Evolutionary conservation across 1,139 yeast genomes (phyloP).

Genomic region (Blastobotrys capitulatus): DNA sequence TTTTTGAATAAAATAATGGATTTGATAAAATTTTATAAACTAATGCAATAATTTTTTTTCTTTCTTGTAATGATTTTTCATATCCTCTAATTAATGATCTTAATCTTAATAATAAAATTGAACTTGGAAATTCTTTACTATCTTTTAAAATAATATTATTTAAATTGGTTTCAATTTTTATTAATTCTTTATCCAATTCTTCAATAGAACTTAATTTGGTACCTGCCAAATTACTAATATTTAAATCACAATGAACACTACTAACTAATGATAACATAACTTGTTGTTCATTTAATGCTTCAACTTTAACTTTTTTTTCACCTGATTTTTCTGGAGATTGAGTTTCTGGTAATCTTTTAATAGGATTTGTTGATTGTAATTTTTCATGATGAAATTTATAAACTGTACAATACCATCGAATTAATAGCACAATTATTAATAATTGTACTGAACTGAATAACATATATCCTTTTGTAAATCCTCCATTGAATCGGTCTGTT

Average conservation of each 20-base stretch:
- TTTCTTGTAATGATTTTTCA: background rate
- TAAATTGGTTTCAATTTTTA: background rate
- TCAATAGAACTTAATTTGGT: background rate
- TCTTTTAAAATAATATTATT: background rate
- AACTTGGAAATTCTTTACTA: background rate
- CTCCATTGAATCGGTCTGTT: slow-evolving; percentile 1
- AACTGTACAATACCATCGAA: slow-evolving; percentile 4
- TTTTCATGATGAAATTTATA: background rate
- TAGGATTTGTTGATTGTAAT: background rate
- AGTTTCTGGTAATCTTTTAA: background rate
- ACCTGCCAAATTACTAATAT: background rate
- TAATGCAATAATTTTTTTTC: background rate
- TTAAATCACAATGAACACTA: background rate
- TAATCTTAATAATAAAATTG: slow-evolving; percentile 2
- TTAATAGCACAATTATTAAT: background rate
- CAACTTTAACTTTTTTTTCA: background rate
- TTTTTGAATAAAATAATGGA: background rate
- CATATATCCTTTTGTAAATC: background rate
- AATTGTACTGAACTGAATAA: slow-evolving; percentile 2
- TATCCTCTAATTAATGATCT: slow-evolving; percentile 6
- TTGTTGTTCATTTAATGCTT: slow-evolving; percentile 1
- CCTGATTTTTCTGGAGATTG: background rate
- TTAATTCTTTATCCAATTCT: background rate
- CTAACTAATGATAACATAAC: background rate
- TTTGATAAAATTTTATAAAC: background rate